phyloP scores from a whole-genome alignment of 1,284 basidiomycete genomes.

The Leccinum subrobustum region DNA sequence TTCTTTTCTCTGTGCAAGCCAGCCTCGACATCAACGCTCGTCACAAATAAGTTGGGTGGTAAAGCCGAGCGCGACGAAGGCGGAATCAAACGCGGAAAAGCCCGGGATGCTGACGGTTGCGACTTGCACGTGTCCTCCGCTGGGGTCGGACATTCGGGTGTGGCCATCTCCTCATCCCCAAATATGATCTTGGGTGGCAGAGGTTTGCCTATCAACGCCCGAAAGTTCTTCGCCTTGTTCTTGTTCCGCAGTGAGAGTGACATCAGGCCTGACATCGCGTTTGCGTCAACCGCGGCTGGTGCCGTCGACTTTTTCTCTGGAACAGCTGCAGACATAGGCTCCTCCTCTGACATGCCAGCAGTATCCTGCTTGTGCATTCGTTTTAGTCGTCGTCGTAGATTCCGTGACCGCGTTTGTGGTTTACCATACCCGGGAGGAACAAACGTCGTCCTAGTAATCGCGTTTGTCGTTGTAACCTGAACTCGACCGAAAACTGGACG shows the following conservation, averaged over 20 bases:
- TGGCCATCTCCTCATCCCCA: slow-evolving; percentile 15
- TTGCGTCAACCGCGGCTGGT: background rate
- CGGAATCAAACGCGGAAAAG: slow-evolving; percentile 48
- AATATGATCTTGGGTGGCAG: slow-evolving; percentile 64
- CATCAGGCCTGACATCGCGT: background rate
- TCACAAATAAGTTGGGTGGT: slow-evolving; percentile 34
- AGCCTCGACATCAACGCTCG: slow-evolving; percentile 35
- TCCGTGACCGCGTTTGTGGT: slow-evolving; percentile 62
- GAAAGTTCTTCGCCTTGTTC: slow-evolving; percentile 71
- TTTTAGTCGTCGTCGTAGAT: slow-evolving; percentile 60
- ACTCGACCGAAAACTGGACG: background rate
- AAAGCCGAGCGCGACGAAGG: slow-evolving; percentile 43
- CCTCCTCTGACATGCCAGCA: background rate
- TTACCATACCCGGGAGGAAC: slow-evolving; percentile 69
- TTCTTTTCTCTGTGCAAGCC: slow-evolving; percentile 12
- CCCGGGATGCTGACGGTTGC: background rate
- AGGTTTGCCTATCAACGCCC: slow-evolving; percentile 45
- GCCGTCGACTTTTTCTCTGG: slow-evolving; percentile 18
- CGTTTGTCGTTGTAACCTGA: background rate
- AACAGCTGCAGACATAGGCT: slow-evolving; percentile 28
- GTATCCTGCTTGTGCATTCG: slow-evolving; percentile 36
- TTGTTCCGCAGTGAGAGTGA: slow-evolving; percentile 62
- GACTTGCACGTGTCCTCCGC: background rate
- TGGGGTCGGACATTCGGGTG: background rate
- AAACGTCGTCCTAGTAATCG: slow-evolving; percentile 11